phyloP scores from a whole-genome alignment of 2,329 filamentous ascomycete species.

The Fusarium tricinctum region DNA sequence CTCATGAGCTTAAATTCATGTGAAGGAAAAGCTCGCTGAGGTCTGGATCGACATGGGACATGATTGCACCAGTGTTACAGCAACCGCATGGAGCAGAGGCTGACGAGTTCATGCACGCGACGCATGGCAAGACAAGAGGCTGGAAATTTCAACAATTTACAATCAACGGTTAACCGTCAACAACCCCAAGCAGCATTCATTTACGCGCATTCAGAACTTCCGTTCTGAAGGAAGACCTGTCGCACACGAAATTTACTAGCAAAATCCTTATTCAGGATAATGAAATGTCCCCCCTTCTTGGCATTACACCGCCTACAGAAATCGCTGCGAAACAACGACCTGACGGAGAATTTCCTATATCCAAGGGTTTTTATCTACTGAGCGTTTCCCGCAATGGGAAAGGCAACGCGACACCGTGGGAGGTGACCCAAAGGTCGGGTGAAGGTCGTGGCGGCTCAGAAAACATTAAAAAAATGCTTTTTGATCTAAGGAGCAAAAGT shows the following conservation, averaged over 20 bases:
- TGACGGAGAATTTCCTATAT: constrained; percentile 74
- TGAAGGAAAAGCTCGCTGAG: neutral
- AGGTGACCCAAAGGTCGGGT: constrained; percentile 55
- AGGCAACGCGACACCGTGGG: constrained; percentile 75
- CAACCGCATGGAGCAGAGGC: too few species aligned
- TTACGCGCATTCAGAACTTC: neutral
- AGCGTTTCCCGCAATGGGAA: constrained; percentile 65
- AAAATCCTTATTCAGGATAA: constrained; percentile 43
- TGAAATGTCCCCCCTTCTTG: constrained; percentile 71
- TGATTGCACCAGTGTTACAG: too few species aligned
- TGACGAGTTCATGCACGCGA: neutral
- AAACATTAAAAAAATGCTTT: constrained; percentile 61
- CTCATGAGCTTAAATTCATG: constrained; percentile 2
- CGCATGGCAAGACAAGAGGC: neutral
- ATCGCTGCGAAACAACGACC: constrained; percentile 54
- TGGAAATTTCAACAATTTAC: neutral
- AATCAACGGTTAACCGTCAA: neutral
- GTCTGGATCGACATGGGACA: neutral
- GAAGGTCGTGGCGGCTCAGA: constrained; percentile 75
- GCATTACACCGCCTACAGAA: constrained; percentile 67
- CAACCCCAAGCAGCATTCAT: neutral
- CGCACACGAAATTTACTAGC: neutral
- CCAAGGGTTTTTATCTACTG: constrained; percentile 72
- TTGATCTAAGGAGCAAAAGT: constrained; percentile 68
- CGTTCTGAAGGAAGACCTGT: neutral